Percentiles rank a stretch among this genome's conserved stretches.
Conservation (phyloP, 2,329 filamentous ascomycete genomes). For the Macroventuria anomochaeta region DNA sequence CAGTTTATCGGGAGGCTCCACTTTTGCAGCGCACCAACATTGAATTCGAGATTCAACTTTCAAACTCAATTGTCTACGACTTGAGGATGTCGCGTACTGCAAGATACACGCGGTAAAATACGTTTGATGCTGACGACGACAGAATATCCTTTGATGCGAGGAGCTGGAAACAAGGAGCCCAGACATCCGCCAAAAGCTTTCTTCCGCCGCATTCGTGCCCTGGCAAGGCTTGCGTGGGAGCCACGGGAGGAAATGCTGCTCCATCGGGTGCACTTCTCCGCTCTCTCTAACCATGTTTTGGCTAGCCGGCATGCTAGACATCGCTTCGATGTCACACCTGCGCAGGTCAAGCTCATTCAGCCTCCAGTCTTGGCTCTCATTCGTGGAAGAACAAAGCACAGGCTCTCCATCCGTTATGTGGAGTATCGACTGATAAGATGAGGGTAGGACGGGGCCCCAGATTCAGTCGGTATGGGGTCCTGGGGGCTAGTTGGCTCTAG, state of each 20-base stretch:
- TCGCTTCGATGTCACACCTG: conserved; percentile 20
- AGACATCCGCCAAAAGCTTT: conserved; percentile 36
- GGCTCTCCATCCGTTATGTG: conserved; percentile 21
- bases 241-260: conserved; percentile 20
- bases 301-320: conserved; percentile 22
- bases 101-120: conserved; percentile 6
- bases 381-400: conserved; percentile 36
- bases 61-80: background rate
- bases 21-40: conserved; percentile 5
- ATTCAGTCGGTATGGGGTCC: conserved; percentile 21
- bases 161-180: conserved; percentile 27
- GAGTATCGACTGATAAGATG: conserved; percentile 19
- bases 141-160: background rate
- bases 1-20: conserved; percentile 9
- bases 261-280: conserved; percentile 22
- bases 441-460: conserved; percentile 35
- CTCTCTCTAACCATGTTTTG: conserved; percentile 23
- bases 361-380: conserved; percentile 22
- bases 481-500: conserved; percentile 18
- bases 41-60: background rate
- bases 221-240: conserved; percentile 32
- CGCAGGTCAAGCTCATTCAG: conserved; percentile 12
- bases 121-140: background rate
- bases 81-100: background rate
- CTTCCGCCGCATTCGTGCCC: conserved; percentile 16